These are phyloP conservation scores for Coemansia sp. DNA, from an alignment of 192 early-diverging fungal genomes.

Conservation along the genomic window DNA sequence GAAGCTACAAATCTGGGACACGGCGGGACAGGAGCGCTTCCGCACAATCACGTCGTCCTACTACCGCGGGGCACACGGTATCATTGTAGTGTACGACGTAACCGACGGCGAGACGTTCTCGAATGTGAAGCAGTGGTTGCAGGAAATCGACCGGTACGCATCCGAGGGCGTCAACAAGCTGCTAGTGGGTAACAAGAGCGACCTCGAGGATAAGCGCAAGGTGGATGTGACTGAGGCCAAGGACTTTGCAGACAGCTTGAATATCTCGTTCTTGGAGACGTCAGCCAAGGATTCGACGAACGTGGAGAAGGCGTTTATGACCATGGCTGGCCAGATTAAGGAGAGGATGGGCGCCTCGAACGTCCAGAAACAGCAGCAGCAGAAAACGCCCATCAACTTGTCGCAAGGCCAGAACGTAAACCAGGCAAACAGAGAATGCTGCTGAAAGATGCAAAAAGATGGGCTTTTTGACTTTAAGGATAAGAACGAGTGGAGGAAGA, in stretches of 20 bases:
- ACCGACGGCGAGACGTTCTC: constrained; percentile 92
- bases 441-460: constrained; percentile 16
- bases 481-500: not conserved
- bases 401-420: constrained; percentile 48
- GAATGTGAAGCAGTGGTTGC: constrained; percentile 98
- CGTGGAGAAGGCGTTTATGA: constrained; percentile 99
- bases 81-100: constrained; percentile 99
- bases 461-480: not conserved
- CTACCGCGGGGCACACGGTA: constrained; percentile 97
- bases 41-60: constrained; percentile 97
- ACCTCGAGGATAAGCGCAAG: constrained; percentile 90
- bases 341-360: constrained; percentile 67
- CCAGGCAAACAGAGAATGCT: constrained; percentile 43
- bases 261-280: constrained; percentile 95
- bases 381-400: constrained; percentile 50
- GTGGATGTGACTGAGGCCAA: constrained; percentile 71
- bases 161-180: constrained; percentile 97
- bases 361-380: constrained; percentile 43
- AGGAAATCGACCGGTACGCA: constrained; percentile 98
- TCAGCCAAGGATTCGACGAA: constrained; percentile 97
- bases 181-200: constrained; percentile 98
- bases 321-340: constrained; percentile 99
- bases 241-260: constrained; percentile 88
- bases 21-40: constrained; percentile 98
- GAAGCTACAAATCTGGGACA: constrained; percentile 99